phyloP scores from a whole-genome alignment of 225 moss, liverwort and hornwort species.

The Anthoceros angustus region DNA sequence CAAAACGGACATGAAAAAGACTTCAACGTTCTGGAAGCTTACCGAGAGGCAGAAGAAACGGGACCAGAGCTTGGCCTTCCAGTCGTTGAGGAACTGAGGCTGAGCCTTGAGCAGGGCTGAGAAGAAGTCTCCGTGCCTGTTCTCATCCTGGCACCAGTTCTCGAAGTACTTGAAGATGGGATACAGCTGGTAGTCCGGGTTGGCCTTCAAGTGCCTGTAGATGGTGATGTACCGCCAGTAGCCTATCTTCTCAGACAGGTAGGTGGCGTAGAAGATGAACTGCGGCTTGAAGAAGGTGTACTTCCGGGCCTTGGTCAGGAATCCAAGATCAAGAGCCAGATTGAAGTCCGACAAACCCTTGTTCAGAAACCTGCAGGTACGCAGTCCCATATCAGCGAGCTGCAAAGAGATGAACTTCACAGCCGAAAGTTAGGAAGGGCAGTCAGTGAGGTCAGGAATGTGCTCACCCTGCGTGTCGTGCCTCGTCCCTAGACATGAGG shows the following conservation, averaged over 20 bases:
- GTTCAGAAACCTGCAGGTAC: constrained; percentile 44
- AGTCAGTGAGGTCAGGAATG: not conserved
- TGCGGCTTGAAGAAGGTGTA: constrained; percentile 98
- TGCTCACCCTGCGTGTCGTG: constrained; percentile 73
- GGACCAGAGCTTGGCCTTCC: constrained; percentile 98
- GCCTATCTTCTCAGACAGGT: constrained; percentile 87
- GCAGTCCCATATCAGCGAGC: not conserved
- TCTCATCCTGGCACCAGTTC: constrained; percentile 99
- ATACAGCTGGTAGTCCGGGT: constrained; percentile 85
- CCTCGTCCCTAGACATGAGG: constrained; percentile 94
- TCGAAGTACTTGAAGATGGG: constrained; percentile 99
- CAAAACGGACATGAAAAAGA: too few species aligned
- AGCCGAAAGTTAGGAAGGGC: not conserved
- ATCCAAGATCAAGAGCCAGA: constrained; percentile 73
- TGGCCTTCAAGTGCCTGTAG: constrained; percentile 85
- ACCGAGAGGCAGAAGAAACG: constrained; percentile 98
- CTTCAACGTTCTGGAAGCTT: constrained; percentile 7
- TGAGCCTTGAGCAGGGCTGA: constrained; percentile 96
- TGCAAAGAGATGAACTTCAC: not conserved
- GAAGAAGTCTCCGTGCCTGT: constrained; percentile 97
- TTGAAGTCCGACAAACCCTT: constrained; percentile 91
- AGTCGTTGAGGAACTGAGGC: constrained; percentile 91
- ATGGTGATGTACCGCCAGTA: constrained; percentile 98
- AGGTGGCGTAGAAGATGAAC: constrained; percentile 94
- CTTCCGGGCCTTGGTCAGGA: constrained; percentile 89